Evolutionary conservation across 140 eudicot genomes (phyloP), one percentile per base, ranked within the genome.

Genomic region (Flaveria floridana): DNA sequence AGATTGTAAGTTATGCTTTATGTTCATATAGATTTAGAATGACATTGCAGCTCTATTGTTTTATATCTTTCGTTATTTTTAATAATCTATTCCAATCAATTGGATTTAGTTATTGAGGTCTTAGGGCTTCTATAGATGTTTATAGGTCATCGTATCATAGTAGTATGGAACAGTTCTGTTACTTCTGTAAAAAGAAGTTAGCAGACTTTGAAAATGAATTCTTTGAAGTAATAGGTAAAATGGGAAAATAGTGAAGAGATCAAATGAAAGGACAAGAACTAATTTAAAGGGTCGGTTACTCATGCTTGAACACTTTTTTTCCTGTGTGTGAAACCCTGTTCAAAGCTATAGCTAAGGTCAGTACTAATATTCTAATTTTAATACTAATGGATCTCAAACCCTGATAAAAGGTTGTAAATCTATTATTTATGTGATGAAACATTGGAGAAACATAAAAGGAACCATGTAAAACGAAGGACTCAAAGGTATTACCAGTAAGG

Each of bases 1-100:
- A 91, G 80, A 82, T 84, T 74, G 97, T 91, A 83, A 89, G 97
- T 85, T 79, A 15, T 78, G 61, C 79, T 65, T 64, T 56, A 41
- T 78, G 5, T 55, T 58, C 46, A 37, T 65, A 18, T 79, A 26
- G 48, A 79, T 37, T 48, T 55, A 39, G 68, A 51, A 16, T 44
- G 72, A 11, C 52, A 50, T 21, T 26, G 39, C 47, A 51, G 20
- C 30, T 69, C 37, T 34, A 41, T 59, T 37, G 74, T 73, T 51
- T 46, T 52, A 23, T 57, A 46, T 51, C 13, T 51, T 52, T 39
- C 44, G 0, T 53, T 62, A 34, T 39, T 51, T 39, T 8, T 21
- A 59, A 50, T 70, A 59, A 21, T 52, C n/a, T 11, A 52, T 37
- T 26, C 50, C 46, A 34, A 5, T 34, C 8, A 34, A 34, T 34